Base-by-base conservation (phyloP, 805 yeast species). In the Candida loeiensis region DNA sequence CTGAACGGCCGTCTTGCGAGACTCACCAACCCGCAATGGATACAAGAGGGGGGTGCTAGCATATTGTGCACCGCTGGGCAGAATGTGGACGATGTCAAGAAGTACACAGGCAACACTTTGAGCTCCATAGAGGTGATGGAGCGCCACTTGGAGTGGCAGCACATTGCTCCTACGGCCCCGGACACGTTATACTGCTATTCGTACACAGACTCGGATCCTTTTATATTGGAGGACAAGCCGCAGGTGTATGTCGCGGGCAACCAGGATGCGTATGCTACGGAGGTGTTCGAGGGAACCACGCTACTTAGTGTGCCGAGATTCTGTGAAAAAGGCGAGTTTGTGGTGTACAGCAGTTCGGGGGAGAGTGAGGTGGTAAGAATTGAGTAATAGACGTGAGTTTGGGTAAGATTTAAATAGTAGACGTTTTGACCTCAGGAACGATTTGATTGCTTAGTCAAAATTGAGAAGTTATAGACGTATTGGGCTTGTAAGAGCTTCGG, bases 151-250 rank as follows among this genome's bases (percentile, higher is more conserved):
- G 63, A 67, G 34, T 90, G 96, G 95, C 91, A 89, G 53, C 87
- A 87, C 54, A 69, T 86, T 17, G 80, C 86, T 1, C 99, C 99
- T 2, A 89, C 97, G 0, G 95, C 96, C 1, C 99, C 99, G 0
- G 98, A 93, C 54, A 93, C 99, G 0, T 63, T 93, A 31, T 84
- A 90, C 73, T 81, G 95, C 48, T 89, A 87, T 51, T 97, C 99
- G 1, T 90, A 73, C 53, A 73, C 74, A 8, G 77, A 79, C 18
- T 52, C 56, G 2, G 98, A 93, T 59, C 98, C 98, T 3, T 88
- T 91, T 58, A 68, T 80, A 2, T 64, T 93, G n/a, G 45, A 36
- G 7, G 86, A 85, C 52, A 77, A 85, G 13, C 98, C 98, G 1
- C 90, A 88, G 56, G 82, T 90, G 2, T 88, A 85, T 54, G 79